phyloP scores from a whole-genome alignment of 2,329 filamentous ascomycete genomes.

The Pseudogymnoascus sp. region DNA sequence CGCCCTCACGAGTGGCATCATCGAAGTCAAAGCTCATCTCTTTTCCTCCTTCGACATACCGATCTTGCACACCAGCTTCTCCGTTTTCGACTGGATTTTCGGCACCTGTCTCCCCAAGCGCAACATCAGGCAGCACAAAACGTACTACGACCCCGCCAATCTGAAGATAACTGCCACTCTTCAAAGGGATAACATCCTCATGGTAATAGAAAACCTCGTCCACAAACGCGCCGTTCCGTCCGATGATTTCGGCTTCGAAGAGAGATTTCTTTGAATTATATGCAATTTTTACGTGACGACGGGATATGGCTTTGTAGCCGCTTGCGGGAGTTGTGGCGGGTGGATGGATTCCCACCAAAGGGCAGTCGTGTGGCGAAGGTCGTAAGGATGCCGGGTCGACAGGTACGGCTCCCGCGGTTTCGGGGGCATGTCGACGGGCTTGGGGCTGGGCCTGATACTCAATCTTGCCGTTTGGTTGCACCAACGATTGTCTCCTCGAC shows the following conservation, averaged over 20 bases:
- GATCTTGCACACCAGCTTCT: constrained; percentile 38
- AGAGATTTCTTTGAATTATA: constrained; percentile 55
- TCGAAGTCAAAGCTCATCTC: constrained; percentile 70
- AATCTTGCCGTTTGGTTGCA: constrained; percentile 23
- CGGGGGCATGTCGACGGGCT: constrained; percentile 40
- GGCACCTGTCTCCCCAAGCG: constrained; percentile 47
- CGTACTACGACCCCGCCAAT: constrained; percentile 62
- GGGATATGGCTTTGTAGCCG: constrained; percentile 65
- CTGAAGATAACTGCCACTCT: constrained; percentile 58
- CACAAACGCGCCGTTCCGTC: constrained; percentile 59
- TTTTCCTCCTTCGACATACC: constrained; percentile 50
- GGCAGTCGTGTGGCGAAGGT: constrained; percentile 53
- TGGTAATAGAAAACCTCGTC: constrained; percentile 49
- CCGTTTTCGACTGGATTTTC: constrained; percentile 42
- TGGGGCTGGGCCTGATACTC: constrained; percentile 42
- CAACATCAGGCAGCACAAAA: constrained; percentile 61
- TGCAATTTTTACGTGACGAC: constrained; percentile 63
- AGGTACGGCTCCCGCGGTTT: constrained; percentile 49
- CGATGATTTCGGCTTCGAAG: constrained; percentile 55
- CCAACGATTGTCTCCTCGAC: constrained; percentile 25
- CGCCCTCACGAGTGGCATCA: constrained; percentile 48
- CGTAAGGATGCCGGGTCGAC: constrained; percentile 52
- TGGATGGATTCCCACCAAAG: constrained; percentile 66
- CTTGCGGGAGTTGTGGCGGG: constrained; percentile 51
- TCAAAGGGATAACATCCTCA: constrained; percentile 47